Conservation (phyloP, 768 basidiomycete species). For the Gloeophyllum trabeum region DNA sequence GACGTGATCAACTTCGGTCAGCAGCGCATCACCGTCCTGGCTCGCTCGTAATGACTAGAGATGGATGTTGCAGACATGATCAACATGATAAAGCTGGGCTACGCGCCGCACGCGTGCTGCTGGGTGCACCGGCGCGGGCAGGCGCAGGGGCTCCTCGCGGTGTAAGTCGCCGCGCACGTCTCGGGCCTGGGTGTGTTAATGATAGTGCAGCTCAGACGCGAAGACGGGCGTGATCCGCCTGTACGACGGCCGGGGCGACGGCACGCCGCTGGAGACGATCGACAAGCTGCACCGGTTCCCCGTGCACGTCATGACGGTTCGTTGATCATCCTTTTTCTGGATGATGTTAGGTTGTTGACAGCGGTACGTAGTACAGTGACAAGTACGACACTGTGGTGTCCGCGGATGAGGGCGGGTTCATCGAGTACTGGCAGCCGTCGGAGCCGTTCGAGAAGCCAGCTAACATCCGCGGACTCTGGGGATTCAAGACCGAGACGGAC, state of each 20-base stretch:
- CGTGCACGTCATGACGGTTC: constrained; percentile 83
- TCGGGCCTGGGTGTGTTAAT: constrained; percentile 8
- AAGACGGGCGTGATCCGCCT: constrained; percentile 66
- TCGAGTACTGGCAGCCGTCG: constrained; percentile 91
- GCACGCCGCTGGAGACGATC: constrained; percentile 64
- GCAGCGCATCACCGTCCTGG: constrained; percentile 16
- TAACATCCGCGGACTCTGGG: constrained; percentile 73
- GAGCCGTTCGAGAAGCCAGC: constrained; percentile 85
- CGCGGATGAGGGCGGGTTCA: constrained; percentile 87
- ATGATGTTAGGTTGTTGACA: constrained; percentile 1
- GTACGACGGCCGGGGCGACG: constrained; percentile 88
- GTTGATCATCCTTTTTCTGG: constrained; percentile 16
- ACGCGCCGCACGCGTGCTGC: constrained; percentile 78
- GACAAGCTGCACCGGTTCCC: constrained; percentile 76
- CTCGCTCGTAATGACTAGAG: constrained; percentile 1
- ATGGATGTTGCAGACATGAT: constrained; percentile 73
- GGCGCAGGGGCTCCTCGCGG: constrained; percentile 78
- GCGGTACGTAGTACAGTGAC: constrained; percentile 65
- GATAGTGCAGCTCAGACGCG: constrained; percentile 58
- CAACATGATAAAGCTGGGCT: constrained; percentile 89
- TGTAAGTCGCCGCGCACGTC: constrained; percentile 38
- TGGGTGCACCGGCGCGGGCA: constrained; percentile 92
- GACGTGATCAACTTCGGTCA: constrained; percentile 96
- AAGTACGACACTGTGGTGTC: constrained; percentile 87
- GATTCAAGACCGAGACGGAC: constrained; percentile 85